Base-by-base conservation (phyloP, 2,329 filamentous ascomycete species). In the Dactylellina cionopaga region DNA sequence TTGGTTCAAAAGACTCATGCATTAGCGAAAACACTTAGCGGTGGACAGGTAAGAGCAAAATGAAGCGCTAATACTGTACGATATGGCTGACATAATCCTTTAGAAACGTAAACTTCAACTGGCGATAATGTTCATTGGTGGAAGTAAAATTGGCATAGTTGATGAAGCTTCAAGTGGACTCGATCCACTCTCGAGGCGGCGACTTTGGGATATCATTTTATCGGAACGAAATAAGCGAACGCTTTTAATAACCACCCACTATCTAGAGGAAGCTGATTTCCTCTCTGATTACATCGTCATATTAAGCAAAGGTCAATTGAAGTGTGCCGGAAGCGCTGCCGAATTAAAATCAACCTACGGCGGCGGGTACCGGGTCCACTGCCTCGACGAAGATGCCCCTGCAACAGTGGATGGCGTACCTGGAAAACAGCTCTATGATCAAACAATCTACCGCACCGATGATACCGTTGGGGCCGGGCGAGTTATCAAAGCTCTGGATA, bases 111-210 rank as follows among this genome's bases (percentile, higher is more conserved):
- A 97, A 80, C 84, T 96, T 6, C 93, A 97, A 80, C 84, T 97
- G 1, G 92, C 92, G 3, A 94, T 96, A 88, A 96, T 96, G 92
- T 88, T 97, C 76, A 96, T 92, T 2, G 93, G 94, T 73, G 92
- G 92, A 9, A 94, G 90, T 74, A 88, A 88, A 22, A 89, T 97
- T 0, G 96, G 93, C 81, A 95, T 92, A 77, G 88, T 97, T 4
- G 93, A 97, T 76, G 94, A 97, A 80, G 92, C 96, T 11, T 93
- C 90, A 37, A 92, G 90, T 70, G 94, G 93, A 11, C 84, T 97
- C 17, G 93, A 97, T 78, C 92, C 94, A 0, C 82, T 97, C 0
- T 93, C 90, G 17, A 85, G 94, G 60, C 84, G 92, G 25, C 96
- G 96, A 81, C 91, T 97, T 22, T 97, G 93, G 93, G 92, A 96